phyloP scores from a whole-genome alignment of 371 early-diverging fungal species.

The Mortierella sp. region DNA sequence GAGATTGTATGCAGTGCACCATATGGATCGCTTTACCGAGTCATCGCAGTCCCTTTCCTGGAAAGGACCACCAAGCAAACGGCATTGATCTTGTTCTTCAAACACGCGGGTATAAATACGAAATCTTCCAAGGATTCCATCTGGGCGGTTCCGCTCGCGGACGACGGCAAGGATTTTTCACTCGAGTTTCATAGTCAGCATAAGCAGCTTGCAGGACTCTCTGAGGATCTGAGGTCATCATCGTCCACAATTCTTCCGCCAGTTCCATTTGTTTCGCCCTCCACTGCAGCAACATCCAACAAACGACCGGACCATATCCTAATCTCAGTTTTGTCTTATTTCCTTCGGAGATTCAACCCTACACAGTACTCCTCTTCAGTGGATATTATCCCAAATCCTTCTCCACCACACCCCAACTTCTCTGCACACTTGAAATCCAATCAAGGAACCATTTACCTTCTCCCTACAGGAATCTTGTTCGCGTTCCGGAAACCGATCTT shows the following conservation, averaged over 20 bases:
- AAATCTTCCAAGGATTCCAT: slow-evolving; percentile 39
- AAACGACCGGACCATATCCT: slow-evolving; percentile 33
- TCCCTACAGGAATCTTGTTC: slow-evolving; percentile 47
- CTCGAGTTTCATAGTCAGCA: slow-evolving; percentile 22
- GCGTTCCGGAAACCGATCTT: slow-evolving; percentile 53
- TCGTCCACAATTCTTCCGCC: slow-evolving; percentile 10
- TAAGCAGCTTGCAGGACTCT: slow-evolving; percentile 19
- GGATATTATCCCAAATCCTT: slow-evolving; percentile 38
- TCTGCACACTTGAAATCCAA: slow-evolving; percentile 49
- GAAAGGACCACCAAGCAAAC: slow-evolving; percentile 53
- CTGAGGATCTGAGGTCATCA: slow-evolving; percentile 22
- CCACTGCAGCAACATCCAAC: slow-evolving; percentile 9
- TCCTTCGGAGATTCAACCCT: slow-evolving; percentile 6
- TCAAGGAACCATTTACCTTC: slow-evolving; percentile 49
- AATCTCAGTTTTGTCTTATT: slow-evolving; percentile 24
- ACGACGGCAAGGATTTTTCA: slow-evolving; percentile 54
- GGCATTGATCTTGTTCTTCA: slow-evolving; percentile 42
- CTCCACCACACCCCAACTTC: slow-evolving; percentile 36
- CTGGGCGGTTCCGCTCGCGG: slow-evolving; percentile 46
- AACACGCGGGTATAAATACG: slow-evolving; percentile 18
- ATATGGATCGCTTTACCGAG: slow-evolving; percentile 26
- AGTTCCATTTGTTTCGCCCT: slow-evolving; percentile 12
- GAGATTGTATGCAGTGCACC: slow-evolving; percentile 31
- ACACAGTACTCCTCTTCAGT: background rate
- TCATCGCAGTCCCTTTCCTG: slow-evolving; percentile 47